Evolutionary conservation across 768 basidiomycete genomes (phyloP), one percentile per base, ranked within the genome.

Genomic region (Gymnopilus junonius): DNA sequence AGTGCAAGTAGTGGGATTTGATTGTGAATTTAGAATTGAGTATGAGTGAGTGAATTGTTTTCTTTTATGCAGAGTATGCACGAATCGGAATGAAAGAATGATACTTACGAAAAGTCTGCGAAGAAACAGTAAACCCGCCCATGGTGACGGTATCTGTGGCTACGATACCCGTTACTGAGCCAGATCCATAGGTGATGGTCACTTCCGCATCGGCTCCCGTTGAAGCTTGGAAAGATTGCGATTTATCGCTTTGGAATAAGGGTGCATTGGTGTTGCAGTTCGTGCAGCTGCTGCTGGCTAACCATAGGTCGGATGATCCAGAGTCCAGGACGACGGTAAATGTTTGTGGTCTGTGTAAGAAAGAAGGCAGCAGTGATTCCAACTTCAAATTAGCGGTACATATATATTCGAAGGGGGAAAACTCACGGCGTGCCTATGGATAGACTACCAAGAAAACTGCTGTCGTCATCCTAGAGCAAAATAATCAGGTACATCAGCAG

Each of bases 281-380:
- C 10, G 3, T n/a, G 70, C 86, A 94, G 21, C 69, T 48, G 0
- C 75, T 73, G 14, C 82, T 81, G 0, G 90, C 88, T 7, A 99
- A 82, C 96, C 95, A 99, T 4, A 98, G 79, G 75, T 98, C 97
- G n/a, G 87, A 87, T 0, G 91, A 94, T 10, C 95, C 95, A 0
- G 97, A 97, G 74, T 98, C 97, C 32, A 98, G 85, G 57, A 97
- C 87, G 56, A 97, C 80, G 57, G 88, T 81, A 70, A 97, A 90
- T 2, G 77, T 42, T 73, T 95, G 93, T 0, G 87, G 73, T 15
- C 88, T 90, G 64, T 21, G n/a, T 1, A 8, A 29, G 27, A 14
- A 27, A 8, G 12, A 15, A 1, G 8, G 2, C 20, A n/a, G n/a
- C n/a, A n/a, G n/a, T n/a, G n/a, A n/a, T n/a, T n/a, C n/a, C n/a